phyloP scores from a whole-genome alignment of 257 asterid species.

The Solanum tacnaense region DNA sequence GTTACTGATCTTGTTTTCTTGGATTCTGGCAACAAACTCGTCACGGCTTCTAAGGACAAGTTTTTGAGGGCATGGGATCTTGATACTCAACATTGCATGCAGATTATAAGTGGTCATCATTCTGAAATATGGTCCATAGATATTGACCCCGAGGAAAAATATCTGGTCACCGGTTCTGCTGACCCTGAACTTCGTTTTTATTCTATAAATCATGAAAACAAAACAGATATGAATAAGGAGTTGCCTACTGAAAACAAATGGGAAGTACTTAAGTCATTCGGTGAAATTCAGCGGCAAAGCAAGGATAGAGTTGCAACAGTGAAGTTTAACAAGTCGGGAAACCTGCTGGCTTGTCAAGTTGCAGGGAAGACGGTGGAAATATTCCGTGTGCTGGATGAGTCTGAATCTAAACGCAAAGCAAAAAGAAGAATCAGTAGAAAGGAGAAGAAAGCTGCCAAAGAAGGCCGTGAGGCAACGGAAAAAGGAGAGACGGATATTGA shows the following conservation, averaged over 20 bases:
- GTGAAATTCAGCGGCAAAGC: conserved; percentile 79
- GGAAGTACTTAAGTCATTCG: conserved; percentile 69
- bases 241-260: conserved; percentile 43
- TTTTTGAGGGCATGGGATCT: conserved; percentile 80
- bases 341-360: conserved; percentile 80
- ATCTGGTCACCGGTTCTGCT: conserved; percentile 78
- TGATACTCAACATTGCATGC: conserved; percentile 2
- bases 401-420: conserved; percentile 79
- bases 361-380: conserved; percentile 80
- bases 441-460: conserved; percentile 59
- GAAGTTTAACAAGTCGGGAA: conserved; percentile 62
- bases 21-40: conserved; percentile 69
- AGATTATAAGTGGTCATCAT: conserved; percentile 90
- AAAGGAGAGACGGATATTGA: conserved; percentile 17
- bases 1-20: conserved; percentile 84
- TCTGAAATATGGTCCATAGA: conserved; percentile 97
- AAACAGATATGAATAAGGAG: conserved; percentile 17
- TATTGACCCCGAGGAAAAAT: conserved; percentile 65
- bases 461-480: conserved; percentile 29
- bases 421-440: conserved; percentile 72
- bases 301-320: conserved; percentile 80
- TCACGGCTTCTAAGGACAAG: conserved; percentile 91
- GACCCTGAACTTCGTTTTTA: conserved; percentile 80
- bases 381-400: conserved; percentile 69
- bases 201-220: conserved; percentile 39